phyloP scores from a whole-genome alignment of 2,329 filamentous ascomycete genomes.

The Aspergillus tamarii region DNA sequence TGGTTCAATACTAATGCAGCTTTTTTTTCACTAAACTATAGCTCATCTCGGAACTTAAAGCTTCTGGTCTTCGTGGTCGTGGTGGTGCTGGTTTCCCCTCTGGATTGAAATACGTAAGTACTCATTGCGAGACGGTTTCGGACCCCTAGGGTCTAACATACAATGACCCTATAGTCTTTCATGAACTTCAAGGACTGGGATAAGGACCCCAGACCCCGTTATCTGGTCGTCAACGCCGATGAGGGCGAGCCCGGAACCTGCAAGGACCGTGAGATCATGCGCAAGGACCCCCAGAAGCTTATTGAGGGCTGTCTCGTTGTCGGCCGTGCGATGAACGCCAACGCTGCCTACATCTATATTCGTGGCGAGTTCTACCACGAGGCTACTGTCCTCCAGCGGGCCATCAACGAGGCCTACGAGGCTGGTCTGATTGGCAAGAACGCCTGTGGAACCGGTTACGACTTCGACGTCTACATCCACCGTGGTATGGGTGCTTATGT shows the following conservation, averaged over 20 bases:
- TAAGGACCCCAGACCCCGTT: conserved; percentile 92
- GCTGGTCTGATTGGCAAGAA: conserved; percentile 97
- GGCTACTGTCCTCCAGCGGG: conserved; percentile 87
- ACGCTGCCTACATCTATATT: conserved; percentile 98
- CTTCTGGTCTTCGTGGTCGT: conserved; percentile 90
- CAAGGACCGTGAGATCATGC: conserved; percentile 99
- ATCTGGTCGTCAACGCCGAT: conserved; percentile 97
- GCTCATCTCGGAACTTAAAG: conserved; percentile 97
- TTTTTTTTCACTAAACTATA: conserved; percentile 30
- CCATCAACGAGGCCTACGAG: conserved; percentile 96
- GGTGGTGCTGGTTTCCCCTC: conserved; percentile 98
- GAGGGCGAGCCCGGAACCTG: conserved; percentile 98
- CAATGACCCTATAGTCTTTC: conserved; percentile 70
- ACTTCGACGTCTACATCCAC: conserved; percentile 97
- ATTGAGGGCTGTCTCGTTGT: conserved; percentile 95
- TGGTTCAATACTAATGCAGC: background rate
- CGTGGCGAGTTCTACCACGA: conserved; percentile 98
- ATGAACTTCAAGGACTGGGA: conserved; percentile 99
- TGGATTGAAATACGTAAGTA: conserved; percentile 94
- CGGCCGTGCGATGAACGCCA: conserved; percentile 97
- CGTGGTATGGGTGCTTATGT: conserved; percentile 97
- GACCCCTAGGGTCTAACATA: background rate
- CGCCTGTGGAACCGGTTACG: conserved; percentile 93
- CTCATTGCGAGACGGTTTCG: conserved; percentile 10
- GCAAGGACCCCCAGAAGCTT: conserved; percentile 99